A percentile compares a stretch with the other conserved stretches of the same genome.
Conservation (phyloP, 2,329 filamentous ascomycete species). For the Setomelanomma holmii region DNA sequence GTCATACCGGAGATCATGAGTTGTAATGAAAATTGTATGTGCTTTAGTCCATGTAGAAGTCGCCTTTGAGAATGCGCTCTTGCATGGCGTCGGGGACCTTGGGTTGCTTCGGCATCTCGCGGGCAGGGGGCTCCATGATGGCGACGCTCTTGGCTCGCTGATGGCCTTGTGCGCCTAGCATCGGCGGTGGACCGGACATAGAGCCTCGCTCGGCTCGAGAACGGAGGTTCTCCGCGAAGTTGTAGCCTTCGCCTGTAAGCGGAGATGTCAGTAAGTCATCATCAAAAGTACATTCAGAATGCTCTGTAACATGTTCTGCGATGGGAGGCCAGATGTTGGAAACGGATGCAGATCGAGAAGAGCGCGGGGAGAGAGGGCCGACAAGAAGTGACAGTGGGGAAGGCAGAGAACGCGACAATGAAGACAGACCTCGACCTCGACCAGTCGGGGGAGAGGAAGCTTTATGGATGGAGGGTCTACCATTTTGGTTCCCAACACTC, state of each 20-base stretch:
- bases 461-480: constrained; percentile 63
- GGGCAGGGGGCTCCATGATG: constrained; percentile 64
- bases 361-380: constrained; percentile 27
- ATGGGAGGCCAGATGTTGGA: constrained; percentile 37
- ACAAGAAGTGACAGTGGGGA: constrained; percentile 30
- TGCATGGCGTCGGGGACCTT: constrained; percentile 84
- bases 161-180: constrained; percentile 50
- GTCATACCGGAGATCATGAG: constrained; percentile 23
- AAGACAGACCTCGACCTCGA: constrained; percentile 66
- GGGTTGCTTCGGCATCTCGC: constrained; percentile 65
- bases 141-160: constrained; percentile 74
- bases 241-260: constrained; percentile 87
- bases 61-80: constrained; percentile 95
- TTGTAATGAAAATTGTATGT: not conserved
- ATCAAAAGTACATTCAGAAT: constrained; percentile 37
- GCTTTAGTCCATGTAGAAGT: constrained; percentile 92
- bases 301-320: constrained; percentile 38
- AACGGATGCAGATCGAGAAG: constrained; percentile 32
- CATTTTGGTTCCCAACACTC: constrained; percentile 65
- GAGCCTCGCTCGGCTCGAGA: constrained; percentile 81
- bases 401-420: constrained; percentile 47
- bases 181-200: constrained; percentile 56
- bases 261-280: constrained; percentile 70
- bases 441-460: constrained; percentile 60
- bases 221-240: constrained; percentile 96